phyloP scores from a whole-genome alignment of 192 early-diverging fungal species.

The Backusella psychrophila region DNA sequence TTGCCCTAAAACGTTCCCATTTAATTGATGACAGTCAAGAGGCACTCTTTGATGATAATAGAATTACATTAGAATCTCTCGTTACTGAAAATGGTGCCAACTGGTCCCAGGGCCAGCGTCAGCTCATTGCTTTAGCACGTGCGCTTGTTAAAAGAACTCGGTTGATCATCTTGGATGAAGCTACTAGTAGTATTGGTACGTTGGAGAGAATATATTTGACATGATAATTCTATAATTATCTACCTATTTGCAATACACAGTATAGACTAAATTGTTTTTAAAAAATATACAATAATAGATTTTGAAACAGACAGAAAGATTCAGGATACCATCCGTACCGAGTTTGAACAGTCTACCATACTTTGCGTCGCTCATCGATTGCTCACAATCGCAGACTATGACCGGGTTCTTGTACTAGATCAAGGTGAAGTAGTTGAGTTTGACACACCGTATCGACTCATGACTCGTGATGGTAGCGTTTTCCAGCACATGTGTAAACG shows the following conservation, averaged over 20 bases:
- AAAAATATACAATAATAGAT: background rate
- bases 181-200: conserved; percentile 47
- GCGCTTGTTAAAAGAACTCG: conserved; percentile 49
- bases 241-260: too few relatives aligned
- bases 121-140: conserved; percentile 60
- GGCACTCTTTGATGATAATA: conserved; percentile 14
- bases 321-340: background rate
- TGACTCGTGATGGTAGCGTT: background rate
- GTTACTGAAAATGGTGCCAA: conserved; percentile 53
- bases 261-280: too few relatives aligned
- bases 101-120: conserved; percentile 57
- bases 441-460: background rate
- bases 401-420: background rate
- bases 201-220: too few relatives aligned
- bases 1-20: conserved; percentile 41
- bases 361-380: background rate
- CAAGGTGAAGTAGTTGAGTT: background rate
- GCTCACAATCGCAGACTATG: background rate
- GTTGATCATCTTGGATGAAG: conserved; percentile 69
- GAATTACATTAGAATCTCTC: conserved; percentile 36
- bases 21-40: background rate
- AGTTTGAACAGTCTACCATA: background rate
- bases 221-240: too few relatives aligned
- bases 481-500: background rate
- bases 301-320: background rate